Conservation (phyloP, 1,284 basidiomycete species). For the Fomitiporia mediterranea region DNA sequence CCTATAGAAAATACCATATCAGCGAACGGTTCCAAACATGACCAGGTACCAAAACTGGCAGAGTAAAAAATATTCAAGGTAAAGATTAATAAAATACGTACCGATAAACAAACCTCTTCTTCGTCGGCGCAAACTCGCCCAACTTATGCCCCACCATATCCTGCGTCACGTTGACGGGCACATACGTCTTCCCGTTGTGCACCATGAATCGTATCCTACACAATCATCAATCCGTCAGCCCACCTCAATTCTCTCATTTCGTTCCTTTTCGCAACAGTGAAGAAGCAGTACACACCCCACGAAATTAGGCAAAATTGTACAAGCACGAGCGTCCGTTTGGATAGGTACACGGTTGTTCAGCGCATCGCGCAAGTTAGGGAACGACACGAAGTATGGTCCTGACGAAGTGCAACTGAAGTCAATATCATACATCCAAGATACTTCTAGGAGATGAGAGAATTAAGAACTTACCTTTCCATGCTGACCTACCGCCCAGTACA, state of each 20-base stretch:
- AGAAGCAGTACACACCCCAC: slow-evolving; percentile 61
- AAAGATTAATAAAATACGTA: slow-evolving; percentile 26
- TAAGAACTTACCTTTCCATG: slow-evolving; percentile 32
- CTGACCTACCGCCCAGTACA: slow-evolving; percentile 29
- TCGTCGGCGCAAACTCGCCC: slow-evolving; percentile 90
- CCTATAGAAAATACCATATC: slow-evolving; percentile 21
- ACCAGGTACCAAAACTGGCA: background rate
- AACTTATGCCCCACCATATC: slow-evolving; percentile 99
- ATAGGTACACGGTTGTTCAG: slow-evolving; percentile 83
- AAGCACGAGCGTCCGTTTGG: slow-evolving; percentile 84
- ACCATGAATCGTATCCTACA: slow-evolving; percentile 80
- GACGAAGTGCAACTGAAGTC: slow-evolving; percentile 23
- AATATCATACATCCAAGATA: background rate
- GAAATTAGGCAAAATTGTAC: slow-evolving; percentile 93
- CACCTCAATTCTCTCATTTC: background rate
- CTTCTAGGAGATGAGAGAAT: no score
- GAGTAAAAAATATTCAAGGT: background rate
- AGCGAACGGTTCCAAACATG: background rate
- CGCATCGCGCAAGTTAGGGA: slow-evolving; percentile 86
- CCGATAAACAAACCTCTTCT: slow-evolving; percentile 76
- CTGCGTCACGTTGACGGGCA: slow-evolving; percentile 84
- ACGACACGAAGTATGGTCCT: slow-evolving; percentile 96
- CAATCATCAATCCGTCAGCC: background rate
- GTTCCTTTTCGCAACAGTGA: background rate
- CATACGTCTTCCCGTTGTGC: slow-evolving; percentile 91